These are phyloP conservation scores for Exophiala lecanii-corni DNA, from an alignment of 2,329 filamentous ascomycete species.

Conservation along the genomic window DNA sequence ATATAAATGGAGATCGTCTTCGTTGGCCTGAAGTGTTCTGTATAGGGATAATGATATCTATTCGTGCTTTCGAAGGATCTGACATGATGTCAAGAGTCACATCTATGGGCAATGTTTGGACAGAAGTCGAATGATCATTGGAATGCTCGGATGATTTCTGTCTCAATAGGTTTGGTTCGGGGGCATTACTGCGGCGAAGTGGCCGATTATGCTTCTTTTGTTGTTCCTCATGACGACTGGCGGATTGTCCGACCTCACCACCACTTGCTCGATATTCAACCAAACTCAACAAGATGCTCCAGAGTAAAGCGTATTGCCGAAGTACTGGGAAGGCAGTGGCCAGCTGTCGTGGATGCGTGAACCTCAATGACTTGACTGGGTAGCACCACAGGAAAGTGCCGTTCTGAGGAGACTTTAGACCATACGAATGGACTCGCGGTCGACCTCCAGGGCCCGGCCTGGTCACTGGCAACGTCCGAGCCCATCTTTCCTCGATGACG, in stretches of 20 bases:
- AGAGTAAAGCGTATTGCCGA: slow-evolving; percentile 42
- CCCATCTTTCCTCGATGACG: slow-evolving; percentile 31
- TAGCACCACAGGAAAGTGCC: slow-evolving; percentile 21
- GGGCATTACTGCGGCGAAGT: slow-evolving; percentile 36
- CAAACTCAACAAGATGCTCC: slow-evolving; percentile 35
- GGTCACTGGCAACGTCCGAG: slow-evolving; percentile 32
- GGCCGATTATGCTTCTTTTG: slow-evolving; percentile 24
- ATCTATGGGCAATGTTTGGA: slow-evolving; percentile 19
- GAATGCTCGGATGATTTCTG: neutral
- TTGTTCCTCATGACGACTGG: slow-evolving; percentile 20
- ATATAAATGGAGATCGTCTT: slow-evolving; percentile 11
- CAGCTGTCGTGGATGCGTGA: slow-evolving; percentile 43
- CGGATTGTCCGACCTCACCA: slow-evolving; percentile 10
- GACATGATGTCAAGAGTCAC: slow-evolving; percentile 23
- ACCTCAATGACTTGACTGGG: slow-evolving; percentile 38
- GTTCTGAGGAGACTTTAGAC: slow-evolving; percentile 39
- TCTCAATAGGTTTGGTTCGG: neutral
- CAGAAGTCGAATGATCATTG: neutral
- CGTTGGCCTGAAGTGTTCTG: neutral
- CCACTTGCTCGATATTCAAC: slow-evolving; percentile 28
- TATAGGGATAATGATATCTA: slow-evolving; percentile 21
- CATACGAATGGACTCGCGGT: slow-evolving; percentile 38
- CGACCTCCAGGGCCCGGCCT: slow-evolving; percentile 30
- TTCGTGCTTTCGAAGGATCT: slow-evolving; percentile 15
- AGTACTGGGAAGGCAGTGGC: slow-evolving; percentile 41